phyloP scores from a whole-genome alignment of 257 asterid species.

The Solanum bulbocastanum region DNA sequence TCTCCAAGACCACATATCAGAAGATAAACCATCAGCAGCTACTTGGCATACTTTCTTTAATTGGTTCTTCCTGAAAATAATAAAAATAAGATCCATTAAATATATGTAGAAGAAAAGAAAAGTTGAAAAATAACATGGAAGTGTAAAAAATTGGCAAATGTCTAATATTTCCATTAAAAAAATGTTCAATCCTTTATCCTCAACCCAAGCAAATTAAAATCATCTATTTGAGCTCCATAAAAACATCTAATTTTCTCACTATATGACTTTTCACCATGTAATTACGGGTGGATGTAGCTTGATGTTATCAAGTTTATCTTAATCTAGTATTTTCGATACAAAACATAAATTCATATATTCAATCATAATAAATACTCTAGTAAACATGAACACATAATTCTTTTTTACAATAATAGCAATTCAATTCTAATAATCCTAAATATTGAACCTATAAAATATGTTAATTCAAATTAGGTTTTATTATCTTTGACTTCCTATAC shows the following conservation, averaged over 20 bases:
- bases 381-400: too few relatives aligned
- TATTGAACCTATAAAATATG: too few relatives aligned
- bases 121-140: neutral
- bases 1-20: slow-evolving; percentile 95
- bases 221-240: too few relatives aligned
- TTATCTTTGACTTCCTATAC: too few relatives aligned
- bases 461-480: too few relatives aligned
- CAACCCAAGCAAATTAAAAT: neutral
- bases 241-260: too few relatives aligned
- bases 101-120: neutral
- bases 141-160: neutral
- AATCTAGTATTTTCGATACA: too few relatives aligned
- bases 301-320: too few relatives aligned
- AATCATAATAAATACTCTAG: too few relatives aligned
- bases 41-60: slow-evolving; percentile 66
- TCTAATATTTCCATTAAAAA: neutral
- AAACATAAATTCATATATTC: too few relatives aligned
- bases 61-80: slow-evolving; percentile 48
- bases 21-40: slow-evolving; percentile 67
- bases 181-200: neutral
- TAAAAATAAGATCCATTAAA: neutral
- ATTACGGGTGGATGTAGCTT: neutral
- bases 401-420: too few relatives aligned
- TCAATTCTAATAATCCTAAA: too few relatives aligned
- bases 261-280: neutral